Conservation (phyloP, 352 stramenopile genomes). For the Stephanocyclus meneghinianus region DNA sequence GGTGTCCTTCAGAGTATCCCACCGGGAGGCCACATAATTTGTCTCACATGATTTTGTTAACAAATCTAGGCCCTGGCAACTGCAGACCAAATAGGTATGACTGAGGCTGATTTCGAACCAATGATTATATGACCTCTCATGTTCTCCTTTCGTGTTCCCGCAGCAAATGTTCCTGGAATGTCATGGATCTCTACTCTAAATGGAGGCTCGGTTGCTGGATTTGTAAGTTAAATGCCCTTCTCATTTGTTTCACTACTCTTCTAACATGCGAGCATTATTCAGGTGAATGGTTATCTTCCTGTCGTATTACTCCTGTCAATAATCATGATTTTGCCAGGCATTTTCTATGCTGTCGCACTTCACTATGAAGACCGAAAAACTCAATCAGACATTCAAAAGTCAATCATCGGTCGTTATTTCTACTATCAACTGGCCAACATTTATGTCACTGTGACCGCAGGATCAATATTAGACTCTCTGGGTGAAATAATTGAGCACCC, state of each 20-base stretch:
- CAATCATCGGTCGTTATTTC: constrained; percentile 81
- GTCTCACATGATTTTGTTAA: not conserved
- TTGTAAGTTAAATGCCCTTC: constrained; percentile 53
- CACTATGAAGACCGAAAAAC: constrained; percentile 81
- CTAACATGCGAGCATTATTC: not conserved
- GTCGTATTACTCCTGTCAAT: constrained; percentile 78
- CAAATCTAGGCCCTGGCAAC: constrained; percentile 4
- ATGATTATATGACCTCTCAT: not conserved
- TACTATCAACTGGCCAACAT: constrained; percentile 71
- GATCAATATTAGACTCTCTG: constrained; percentile 75
- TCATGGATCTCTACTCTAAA: constrained; percentile 68
- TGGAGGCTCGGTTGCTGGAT: constrained; percentile 61
- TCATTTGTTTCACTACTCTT: not conserved
- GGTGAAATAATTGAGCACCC: constrained; percentile 80
- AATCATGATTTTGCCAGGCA: constrained; percentile 77
- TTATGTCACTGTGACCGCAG: constrained; percentile 83
- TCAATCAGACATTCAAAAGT: constrained; percentile 75
- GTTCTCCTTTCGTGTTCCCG: not conserved
- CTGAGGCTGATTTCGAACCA: not conserved
- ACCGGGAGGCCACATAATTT: too few relatives aligned
- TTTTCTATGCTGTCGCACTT: constrained; percentile 77
- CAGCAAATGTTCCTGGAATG: constrained; percentile 51
- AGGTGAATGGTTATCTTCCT: constrained; percentile 82
- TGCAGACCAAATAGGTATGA: constrained; percentile 15
- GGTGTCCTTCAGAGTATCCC: constrained; percentile 5